Conservation (phyloP, 2,329 filamentous ascomycete species). For the Albophoma yamanashiensis region DNA sequence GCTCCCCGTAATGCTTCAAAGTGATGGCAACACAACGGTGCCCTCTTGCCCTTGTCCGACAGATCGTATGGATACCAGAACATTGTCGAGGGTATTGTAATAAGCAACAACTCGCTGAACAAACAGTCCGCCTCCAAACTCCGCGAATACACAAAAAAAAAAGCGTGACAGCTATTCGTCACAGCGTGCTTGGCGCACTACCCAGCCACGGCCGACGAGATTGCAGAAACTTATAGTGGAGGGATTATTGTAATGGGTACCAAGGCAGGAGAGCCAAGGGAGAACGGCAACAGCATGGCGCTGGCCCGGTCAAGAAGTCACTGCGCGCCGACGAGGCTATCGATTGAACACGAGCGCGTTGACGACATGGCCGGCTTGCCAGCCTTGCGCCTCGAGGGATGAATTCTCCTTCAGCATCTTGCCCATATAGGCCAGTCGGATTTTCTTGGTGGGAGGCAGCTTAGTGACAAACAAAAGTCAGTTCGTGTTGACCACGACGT, state of each 20-base stretch:
- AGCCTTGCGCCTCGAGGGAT: slow-evolving; percentile 59
- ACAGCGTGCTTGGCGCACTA: neutral
- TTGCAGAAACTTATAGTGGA: neutral
- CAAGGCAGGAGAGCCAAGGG: neutral
- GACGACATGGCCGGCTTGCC: slow-evolving; percentile 63
- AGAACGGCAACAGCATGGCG: neutral
- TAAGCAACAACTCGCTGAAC: neutral
- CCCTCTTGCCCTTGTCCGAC: neutral
- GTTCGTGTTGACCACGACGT: neutral
- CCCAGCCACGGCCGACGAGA: neutral
- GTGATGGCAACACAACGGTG: neutral
- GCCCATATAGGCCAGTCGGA: slow-evolving; percentile 73
- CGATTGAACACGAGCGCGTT: slow-evolving; percentile 61
- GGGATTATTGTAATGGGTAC: neutral
- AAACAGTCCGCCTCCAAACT: neutral
- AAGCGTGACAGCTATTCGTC: neutral
- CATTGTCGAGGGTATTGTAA: neutral
- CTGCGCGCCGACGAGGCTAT: slow-evolving; percentile 13
- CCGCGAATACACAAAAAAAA: neutral
- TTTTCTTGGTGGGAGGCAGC: slow-evolving; percentile 46
- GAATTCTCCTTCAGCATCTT: slow-evolving; percentile 62
- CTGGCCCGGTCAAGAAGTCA: neutral
- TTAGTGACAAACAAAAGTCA: slow-evolving; percentile 15
- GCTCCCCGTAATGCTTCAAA: neutral
- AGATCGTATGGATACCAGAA: neutral